Evolutionary conservation across 2,329 filamentous ascomycete species (phyloP).

Genomic region (Cadophora gregata): DNA sequence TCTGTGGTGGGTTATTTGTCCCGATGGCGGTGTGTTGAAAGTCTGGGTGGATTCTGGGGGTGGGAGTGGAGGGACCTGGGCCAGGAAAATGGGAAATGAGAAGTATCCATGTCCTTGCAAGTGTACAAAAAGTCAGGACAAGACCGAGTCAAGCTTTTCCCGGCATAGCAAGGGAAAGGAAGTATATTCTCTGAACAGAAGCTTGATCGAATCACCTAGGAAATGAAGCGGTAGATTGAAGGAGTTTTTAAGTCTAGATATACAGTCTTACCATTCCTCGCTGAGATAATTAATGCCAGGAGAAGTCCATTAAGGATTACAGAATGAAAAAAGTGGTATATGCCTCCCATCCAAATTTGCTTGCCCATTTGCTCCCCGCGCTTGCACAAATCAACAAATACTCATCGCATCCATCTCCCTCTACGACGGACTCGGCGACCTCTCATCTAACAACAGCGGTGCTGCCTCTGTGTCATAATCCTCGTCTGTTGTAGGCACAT

Average conservation of each 20-base stretch:
- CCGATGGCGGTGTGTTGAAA: too few species aligned
- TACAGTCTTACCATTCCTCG: background rate
- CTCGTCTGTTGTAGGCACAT: background rate
- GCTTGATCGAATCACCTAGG: background rate
- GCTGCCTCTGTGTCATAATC: constrained; percentile 5
- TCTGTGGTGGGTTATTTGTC: too few species aligned
- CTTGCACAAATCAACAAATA: background rate
- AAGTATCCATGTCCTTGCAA: background rate
- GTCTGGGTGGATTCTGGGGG: too few species aligned
- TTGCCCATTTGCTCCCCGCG: background rate
- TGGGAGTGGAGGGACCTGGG: background rate
- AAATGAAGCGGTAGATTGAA: background rate
- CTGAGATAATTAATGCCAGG: background rate
- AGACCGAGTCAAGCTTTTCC: background rate
- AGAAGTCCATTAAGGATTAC: background rate
- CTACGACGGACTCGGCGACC: background rate
- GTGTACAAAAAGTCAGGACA: background rate
- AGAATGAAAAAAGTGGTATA: background rate
- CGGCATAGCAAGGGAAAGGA: background rate
- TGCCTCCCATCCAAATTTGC: background rate
- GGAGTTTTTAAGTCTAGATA: background rate
- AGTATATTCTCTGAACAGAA: background rate
- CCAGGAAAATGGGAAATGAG: too few species aligned
- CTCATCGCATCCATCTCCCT: background rate
- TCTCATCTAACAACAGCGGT: constrained; percentile 5